Evolutionary conservation across 208 protist species (phyloP), one percentile per base, ranked within the genome.

Genomic region (Acanthamoeba lugdunensis): DNA sequence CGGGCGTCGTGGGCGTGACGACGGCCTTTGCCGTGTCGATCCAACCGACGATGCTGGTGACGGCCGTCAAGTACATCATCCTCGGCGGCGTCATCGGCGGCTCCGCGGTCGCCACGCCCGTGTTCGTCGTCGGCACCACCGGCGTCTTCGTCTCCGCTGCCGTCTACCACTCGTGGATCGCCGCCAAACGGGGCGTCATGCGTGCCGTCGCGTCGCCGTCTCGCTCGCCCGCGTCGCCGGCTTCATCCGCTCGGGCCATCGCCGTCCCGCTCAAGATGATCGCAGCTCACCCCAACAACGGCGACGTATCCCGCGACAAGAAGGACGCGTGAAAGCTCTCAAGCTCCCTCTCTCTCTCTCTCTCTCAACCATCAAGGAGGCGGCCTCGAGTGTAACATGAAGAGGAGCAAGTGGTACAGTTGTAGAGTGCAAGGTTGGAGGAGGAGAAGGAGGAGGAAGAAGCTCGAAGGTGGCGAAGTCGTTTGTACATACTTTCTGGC

Each of bases 51-150:
- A n/a, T 91, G 33, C 58, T 91, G 14, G 23, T 73, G 25, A 75
- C 85, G 52, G 85, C 85, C 33, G 85, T 91, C 85, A 67, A 91
- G 85, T 91, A 75, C 61, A 75, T 91, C 37, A 75, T 91, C 85
- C 61, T 91, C 37, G 85, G 85, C 54, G 85, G 85, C 85, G 85
- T 91, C 41, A 16, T 91, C 23, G 63, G 85, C 11, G 85, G 85
- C 54, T 54, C 61, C 58, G 61, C 63, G 11, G 63, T 91, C n/a
- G 85, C 85, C 37, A 75, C 63, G 85, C 85, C 85, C 23, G 85
- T 91, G 1, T 91, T 91, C 18, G 85, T 91, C 61, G 61, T 91
- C 23, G 85, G 85, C 37, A 91, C 61, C 14, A 75, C 61, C 23
- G 85, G 85, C 61, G 85, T 91, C 7, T 91, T 91, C 41, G 85